Conservation (phyloP, 164 flowering plant species). For the Annona cherimola region DNA sequence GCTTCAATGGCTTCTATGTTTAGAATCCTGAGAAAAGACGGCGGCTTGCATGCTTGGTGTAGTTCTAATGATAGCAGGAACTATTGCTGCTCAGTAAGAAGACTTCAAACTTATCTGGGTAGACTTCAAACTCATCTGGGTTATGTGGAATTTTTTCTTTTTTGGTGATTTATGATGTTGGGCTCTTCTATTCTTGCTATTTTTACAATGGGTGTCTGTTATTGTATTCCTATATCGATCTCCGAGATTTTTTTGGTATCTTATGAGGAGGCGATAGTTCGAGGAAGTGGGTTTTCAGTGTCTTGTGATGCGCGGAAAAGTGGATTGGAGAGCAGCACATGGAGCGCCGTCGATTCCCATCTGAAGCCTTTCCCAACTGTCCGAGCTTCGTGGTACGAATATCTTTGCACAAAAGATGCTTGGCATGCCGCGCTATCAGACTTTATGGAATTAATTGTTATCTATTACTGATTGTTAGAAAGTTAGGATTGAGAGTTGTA, state of each 20-base stretch:
- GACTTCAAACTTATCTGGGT: slow-evolving; percentile 32
- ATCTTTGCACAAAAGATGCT: not conserved
- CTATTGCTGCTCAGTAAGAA: slow-evolving; percentile 12
- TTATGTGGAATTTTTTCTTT: slow-evolving; percentile 3
- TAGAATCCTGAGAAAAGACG: slow-evolving; percentile 35
- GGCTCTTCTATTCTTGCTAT: not conserved
- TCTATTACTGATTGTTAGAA: not conserved
- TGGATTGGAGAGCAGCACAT: slow-evolving; percentile 19
- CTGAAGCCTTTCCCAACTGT: slow-evolving; percentile 12
- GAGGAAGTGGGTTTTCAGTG: slow-evolving; percentile 17
- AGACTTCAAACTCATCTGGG: slow-evolving; percentile 22
- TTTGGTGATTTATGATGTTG: not conserved
- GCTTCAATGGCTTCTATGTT: slow-evolving; percentile 46
- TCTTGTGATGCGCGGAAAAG: slow-evolving; percentile 22
- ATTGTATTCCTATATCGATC: not conserved
- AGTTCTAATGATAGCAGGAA: slow-evolving; percentile 17
- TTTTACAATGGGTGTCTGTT: not conserved
- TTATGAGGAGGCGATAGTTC: slow-evolving; percentile 12
- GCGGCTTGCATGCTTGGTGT: slow-evolving; percentile 14
- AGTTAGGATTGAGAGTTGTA: not conserved
- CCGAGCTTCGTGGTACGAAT: slow-evolving; percentile 37
- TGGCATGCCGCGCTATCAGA: not conserved
- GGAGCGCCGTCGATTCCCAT: slow-evolving; percentile 22
- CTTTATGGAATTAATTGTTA: not conserved
- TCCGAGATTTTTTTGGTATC: not conserved